A percentile compares a stretch with the other conserved stretches of the same genome.
These are phyloP conservation scores for Myxozyma geophila DNA, from an alignment of 805 yeast species.

Conservation along the genomic window DNA sequence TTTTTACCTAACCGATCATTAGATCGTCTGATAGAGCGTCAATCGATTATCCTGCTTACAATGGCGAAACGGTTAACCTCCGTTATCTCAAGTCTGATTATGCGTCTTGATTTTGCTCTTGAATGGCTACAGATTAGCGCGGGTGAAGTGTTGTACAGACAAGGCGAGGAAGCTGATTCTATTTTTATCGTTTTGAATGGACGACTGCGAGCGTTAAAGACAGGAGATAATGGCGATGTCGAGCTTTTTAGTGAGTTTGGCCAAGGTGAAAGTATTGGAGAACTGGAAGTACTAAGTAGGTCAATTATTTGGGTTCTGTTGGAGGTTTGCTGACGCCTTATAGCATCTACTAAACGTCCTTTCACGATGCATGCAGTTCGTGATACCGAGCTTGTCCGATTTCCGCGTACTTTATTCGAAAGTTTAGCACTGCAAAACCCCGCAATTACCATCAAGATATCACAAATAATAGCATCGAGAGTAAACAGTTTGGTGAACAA, in stretches of 20 bases:
- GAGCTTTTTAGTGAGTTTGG: slow-evolving; percentile 74
- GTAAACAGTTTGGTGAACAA: slow-evolving; percentile 40
- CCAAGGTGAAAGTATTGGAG: slow-evolving; percentile 94
- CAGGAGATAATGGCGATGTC: slow-evolving; percentile 30
- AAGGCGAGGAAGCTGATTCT: slow-evolving; percentile 88
- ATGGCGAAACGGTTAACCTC: slow-evolving; percentile 74
- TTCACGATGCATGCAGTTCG: slow-evolving; percentile 80
- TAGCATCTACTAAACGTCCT: slow-evolving; percentile 59
- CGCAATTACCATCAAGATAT: slow-evolving; percentile 84
- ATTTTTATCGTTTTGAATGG: slow-evolving; percentile 90
- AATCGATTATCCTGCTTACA: slow-evolving; percentile 73
- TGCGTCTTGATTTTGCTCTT: slow-evolving; percentile 83
- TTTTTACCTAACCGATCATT: slow-evolving; percentile 66
- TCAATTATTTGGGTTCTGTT: neutral
- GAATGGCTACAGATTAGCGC: slow-evolving; percentile 96
- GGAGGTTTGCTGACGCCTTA: neutral
- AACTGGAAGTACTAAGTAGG: slow-evolving; percentile 85
- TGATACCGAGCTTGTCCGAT: slow-evolving; percentile 91
- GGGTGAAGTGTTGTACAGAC: slow-evolving; percentile 76
- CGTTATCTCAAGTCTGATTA: slow-evolving; percentile 67
- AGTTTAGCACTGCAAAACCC: slow-evolving; percentile 83
- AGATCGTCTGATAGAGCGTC: slow-evolving; percentile 71
- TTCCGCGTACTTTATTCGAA: slow-evolving; percentile 88
- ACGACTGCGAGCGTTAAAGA: slow-evolving; percentile 66
- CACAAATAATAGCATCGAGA: slow-evolving; percentile 78